A percentile compares a stretch with the other conserved stretches of the same genome.
These are phyloP conservation scores for Eucalyptus marginata DNA, from an alignment of 345 rosid species.

Conservation along the genomic window DNA sequence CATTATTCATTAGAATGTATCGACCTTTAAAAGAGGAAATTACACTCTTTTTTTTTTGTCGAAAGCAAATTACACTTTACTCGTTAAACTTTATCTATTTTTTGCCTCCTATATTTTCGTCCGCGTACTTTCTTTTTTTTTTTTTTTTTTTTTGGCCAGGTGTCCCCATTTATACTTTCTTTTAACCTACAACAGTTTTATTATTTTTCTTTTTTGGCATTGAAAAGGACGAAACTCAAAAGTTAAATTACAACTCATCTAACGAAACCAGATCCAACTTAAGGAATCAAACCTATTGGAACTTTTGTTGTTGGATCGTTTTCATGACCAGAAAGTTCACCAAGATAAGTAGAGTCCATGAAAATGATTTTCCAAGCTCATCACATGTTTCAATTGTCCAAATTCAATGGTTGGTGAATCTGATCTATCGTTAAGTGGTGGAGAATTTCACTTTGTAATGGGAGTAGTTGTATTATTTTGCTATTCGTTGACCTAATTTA, in stretches of 20 bases:
- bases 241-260: no score
- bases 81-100: neutral
- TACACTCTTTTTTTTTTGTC: neutral
- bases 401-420: neutral
- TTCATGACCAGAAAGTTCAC: neutral
- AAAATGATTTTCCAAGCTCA: neutral
- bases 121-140: neutral
- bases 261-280: no score
- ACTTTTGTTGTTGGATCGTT: neutral
- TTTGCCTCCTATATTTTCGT: neutral
- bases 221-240: no score
- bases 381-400: neutral
- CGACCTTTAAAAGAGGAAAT: neutral
- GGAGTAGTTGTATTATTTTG: neutral
- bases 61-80: neutral
- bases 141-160: neutral
- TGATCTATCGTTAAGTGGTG: neutral
- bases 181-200: neutral
- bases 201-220: no score
- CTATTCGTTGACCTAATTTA: neutral
- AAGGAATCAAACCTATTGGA: no score
- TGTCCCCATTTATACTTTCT: neutral
- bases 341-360: neutral
- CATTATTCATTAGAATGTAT: neutral
- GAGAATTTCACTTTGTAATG: neutral